phyloP scores from a whole-genome alignment of 1,284 basidiomycete species.

The Melampsora americana region DNA sequence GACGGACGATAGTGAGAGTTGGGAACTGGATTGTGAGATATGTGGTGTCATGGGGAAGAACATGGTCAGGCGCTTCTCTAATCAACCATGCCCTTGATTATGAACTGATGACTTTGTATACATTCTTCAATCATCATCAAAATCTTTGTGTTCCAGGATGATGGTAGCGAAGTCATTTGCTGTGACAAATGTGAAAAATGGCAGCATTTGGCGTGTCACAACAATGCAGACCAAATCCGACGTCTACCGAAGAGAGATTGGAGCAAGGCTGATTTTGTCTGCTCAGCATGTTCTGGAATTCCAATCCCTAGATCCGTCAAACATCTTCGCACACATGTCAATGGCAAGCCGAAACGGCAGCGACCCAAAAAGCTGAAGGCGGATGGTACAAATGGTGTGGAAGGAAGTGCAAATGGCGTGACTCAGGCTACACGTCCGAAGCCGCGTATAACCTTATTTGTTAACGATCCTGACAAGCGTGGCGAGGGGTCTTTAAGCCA shows the following conservation, averaged over 20 bases:
- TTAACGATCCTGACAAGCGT: slow-evolving; percentile 27
- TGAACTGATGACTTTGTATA: neutral
- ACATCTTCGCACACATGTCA: slow-evolving; percentile 30
- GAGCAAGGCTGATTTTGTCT: slow-evolving; percentile 30
- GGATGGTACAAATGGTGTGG: neutral
- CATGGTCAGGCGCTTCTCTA: slow-evolving; percentile 19
- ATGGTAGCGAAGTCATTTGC: slow-evolving; percentile 42
- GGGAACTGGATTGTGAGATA: slow-evolving; percentile 42
- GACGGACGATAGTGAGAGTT: slow-evolving; percentile 11
- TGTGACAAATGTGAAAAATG: slow-evolving; percentile 42
- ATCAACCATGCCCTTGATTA: neutral
- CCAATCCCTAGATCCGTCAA: slow-evolving; percentile 24
- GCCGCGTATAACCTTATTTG: slow-evolving; percentile 23
- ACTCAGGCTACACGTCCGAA: slow-evolving; percentile 10
- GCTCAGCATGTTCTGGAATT: slow-evolving; percentile 38
- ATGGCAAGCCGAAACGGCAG: slow-evolving; percentile 41
- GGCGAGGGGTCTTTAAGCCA: slow-evolving; percentile 17
- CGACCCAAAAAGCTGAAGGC: slow-evolving; percentile 21
- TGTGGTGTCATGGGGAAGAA: slow-evolving; percentile 34
- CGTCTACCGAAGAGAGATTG: slow-evolving; percentile 23
- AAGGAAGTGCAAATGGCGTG: neutral
- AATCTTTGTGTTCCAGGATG: slow-evolving; percentile 25
- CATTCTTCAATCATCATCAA: neutral
- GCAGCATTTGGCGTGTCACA: slow-evolving; percentile 38
- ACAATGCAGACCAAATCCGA: slow-evolving; percentile 31